Evolutionary conservation across 2,329 filamentous ascomycete species (phyloP).

Genomic region (Aspergillus felis): DNA sequence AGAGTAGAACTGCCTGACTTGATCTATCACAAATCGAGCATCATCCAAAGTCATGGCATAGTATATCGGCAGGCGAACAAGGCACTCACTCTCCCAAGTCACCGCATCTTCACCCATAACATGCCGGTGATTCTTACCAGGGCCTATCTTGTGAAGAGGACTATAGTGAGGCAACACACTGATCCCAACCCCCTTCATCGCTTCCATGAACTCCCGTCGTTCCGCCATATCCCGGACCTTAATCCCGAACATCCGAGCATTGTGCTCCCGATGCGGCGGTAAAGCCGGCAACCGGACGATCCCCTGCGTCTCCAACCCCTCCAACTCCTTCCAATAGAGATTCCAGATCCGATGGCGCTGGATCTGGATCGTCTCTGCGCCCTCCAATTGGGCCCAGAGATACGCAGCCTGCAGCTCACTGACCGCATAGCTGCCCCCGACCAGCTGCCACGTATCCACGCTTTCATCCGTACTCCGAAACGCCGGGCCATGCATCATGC

Average conservation of each 20-base stretch:
- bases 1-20: neutral
- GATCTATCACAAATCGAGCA: neutral
- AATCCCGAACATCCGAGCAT: neutral
- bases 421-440: constrained; percentile 6
- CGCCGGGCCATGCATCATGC: constrained; percentile 7
- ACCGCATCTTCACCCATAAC: neutral
- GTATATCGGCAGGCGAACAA: neutral
- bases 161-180: neutral
- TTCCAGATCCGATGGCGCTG: constrained; percentile 5
- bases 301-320: neutral
- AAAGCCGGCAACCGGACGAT: neutral
- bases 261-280: neutral
- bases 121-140: neutral
- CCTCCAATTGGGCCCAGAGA: constrained; percentile 10
- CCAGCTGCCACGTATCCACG: constrained; percentile 9
- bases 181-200: neutral
- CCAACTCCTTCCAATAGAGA: constrained; percentile 1
- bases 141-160: neutral
- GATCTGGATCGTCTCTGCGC: constrained; percentile 2
- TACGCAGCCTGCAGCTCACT: constrained; percentile 12
- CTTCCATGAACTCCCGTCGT: neutral
- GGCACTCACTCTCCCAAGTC: neutral
- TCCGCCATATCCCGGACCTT: neutral
- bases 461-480: constrained; percentile 8
- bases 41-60: constrained; percentile 1